Evolutionary conservation across 2,329 filamentous ascomycete species (phyloP).

Genomic region (Tympanopsis confertula): DNA sequence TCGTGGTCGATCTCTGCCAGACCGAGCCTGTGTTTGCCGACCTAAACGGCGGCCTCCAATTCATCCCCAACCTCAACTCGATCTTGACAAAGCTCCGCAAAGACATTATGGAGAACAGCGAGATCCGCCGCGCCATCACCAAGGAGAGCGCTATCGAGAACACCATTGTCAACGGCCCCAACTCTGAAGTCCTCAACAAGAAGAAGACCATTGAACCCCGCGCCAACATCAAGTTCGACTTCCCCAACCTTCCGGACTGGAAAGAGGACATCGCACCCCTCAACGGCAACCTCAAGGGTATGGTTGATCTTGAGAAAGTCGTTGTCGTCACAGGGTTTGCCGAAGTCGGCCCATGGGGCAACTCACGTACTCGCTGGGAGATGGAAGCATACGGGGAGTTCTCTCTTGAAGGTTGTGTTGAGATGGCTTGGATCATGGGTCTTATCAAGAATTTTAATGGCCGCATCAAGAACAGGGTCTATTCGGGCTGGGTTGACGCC

Average conservation of each 20-base stretch:
- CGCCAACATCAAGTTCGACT: constrained; percentile 96
- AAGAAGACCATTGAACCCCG: constrained; percentile 86
- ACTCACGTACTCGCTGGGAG: constrained; percentile 95
- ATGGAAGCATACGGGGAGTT: constrained; percentile 97
- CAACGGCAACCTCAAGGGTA: constrained; percentile 80
- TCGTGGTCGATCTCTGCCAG: constrained; percentile 91
- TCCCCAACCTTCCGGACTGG: constrained; percentile 85
- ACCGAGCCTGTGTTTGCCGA: constrained; percentile 91
- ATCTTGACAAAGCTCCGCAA: constrained; percentile 88
- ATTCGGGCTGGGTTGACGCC: constrained; percentile 91
- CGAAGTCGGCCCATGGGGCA: constrained; percentile 95
- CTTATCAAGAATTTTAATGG: constrained; percentile 98
- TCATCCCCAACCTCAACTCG: constrained; percentile 89
- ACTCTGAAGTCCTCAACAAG: constrained; percentile 85
- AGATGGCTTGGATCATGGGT: constrained; percentile 99
- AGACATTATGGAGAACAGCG: constrained; percentile 88
- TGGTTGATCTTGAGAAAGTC: constrained; percentile 95
- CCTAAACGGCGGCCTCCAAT: constrained; percentile 93
- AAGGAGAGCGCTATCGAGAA: constrained; percentile 96
- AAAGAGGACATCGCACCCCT: constrained; percentile 80
- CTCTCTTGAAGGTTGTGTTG: constrained; percentile 91
- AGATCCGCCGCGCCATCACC: constrained; percentile 83
- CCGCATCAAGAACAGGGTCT: constrained; percentile 85
- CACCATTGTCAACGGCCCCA: constrained; percentile 90
- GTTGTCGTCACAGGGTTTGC: constrained; percentile 95